A percentile compares a stretch with the other conserved stretches of the same genome.
These are phyloP conservation scores for Aspergillus sp. DNA, from an alignment of 2,329 filamentous ascomycete species.

Conservation along the genomic window DNA sequence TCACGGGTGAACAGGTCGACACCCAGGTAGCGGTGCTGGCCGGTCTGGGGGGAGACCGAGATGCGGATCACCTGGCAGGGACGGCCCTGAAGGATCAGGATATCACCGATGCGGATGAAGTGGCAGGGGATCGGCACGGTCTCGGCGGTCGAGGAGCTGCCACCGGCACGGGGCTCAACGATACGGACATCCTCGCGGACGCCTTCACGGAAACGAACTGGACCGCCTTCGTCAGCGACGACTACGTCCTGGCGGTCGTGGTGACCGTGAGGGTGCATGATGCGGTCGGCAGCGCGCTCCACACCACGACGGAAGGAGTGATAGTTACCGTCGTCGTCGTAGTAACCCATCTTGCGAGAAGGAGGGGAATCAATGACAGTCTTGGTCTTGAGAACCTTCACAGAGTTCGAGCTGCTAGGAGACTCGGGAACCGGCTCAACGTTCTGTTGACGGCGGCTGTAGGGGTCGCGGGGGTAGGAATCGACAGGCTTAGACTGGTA, in stretches of 20 bases:
- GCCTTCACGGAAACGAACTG: constrained; percentile 49
- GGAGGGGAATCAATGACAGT: constrained; percentile 56
- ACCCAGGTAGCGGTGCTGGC: constrained; percentile 99
- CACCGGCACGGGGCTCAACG: constrained; percentile 52
- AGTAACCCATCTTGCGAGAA: constrained; percentile 72
- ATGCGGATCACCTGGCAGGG: constrained; percentile 99
- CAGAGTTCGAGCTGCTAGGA: constrained; percentile 43
- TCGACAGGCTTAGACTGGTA: constrained; percentile 42
- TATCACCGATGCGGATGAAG: constrained; percentile 98
- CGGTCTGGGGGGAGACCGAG: constrained; percentile 95
- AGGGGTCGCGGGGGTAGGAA: constrained; percentile 43
- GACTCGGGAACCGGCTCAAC: constrained; percentile 34
- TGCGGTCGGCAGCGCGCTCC: constrained; percentile 65
- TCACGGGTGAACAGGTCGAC: constrained; percentile 99
- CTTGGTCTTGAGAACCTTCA: constrained; percentile 51
- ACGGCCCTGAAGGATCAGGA: constrained; percentile 97
- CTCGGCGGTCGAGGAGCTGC: constrained; percentile 60
- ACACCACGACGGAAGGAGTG: constrained; percentile 73
- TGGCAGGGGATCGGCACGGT: constrained; percentile 98
- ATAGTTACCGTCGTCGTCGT: constrained; percentile 77
- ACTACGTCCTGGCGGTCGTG: constrained; percentile 48
- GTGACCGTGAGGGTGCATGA: constrained; percentile 57
- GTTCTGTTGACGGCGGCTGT: constrained; percentile 32
- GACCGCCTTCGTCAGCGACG: constrained; percentile 45
- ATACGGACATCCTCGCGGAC: constrained; percentile 51